A percentile compares a stretch with the other conserved stretches of the same genome.
These are phyloP conservation scores for Penicillium dipodomyicola DNA, from an alignment of 495 filamentous ascomycete species.

Conservation along the genomic window DNA sequence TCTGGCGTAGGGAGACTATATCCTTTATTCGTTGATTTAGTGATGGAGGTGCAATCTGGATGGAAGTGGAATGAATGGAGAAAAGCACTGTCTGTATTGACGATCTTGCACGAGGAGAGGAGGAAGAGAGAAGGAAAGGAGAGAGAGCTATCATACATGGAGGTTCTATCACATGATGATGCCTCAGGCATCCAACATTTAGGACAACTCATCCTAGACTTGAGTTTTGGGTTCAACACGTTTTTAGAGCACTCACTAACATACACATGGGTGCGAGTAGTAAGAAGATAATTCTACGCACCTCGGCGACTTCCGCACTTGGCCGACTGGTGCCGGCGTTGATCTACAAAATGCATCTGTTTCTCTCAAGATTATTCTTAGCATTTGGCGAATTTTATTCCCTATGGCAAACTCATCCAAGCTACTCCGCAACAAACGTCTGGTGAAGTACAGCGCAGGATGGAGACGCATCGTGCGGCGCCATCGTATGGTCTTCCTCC, in stretches of 20 bases:
- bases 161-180: too few relatives aligned
- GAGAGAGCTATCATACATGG: too few relatives aligned
- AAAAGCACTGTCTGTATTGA: too few relatives aligned
- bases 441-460: constrained; percentile 31
- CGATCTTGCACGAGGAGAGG: too few relatives aligned
- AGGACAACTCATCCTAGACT: background rate
- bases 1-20: too few relatives aligned
- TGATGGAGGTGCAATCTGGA: too few relatives aligned
- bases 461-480: constrained; percentile 47
- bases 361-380: background rate
- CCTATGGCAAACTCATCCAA: background rate
- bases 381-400: background rate
- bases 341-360: background rate
- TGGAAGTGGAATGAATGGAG: too few relatives aligned
- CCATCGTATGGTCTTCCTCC: constrained; percentile 37
- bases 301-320: background rate
- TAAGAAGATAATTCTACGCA: background rate
- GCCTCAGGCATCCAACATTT: too few relatives aligned
- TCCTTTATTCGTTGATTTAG: too few relatives aligned
- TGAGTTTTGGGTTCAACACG: too few relatives aligned
- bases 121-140: too few relatives aligned
- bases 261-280: background rate
- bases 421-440: background rate
- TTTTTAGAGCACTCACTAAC: background rate
- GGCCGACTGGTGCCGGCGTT: background rate